Percentiles rank a stretch among this genome's conserved stretches.
These are phyloP conservation scores for Schwanniomyces occidentalis DNA, from an alignment of 805 yeast genomes.

Conservation along the genomic window DNA sequence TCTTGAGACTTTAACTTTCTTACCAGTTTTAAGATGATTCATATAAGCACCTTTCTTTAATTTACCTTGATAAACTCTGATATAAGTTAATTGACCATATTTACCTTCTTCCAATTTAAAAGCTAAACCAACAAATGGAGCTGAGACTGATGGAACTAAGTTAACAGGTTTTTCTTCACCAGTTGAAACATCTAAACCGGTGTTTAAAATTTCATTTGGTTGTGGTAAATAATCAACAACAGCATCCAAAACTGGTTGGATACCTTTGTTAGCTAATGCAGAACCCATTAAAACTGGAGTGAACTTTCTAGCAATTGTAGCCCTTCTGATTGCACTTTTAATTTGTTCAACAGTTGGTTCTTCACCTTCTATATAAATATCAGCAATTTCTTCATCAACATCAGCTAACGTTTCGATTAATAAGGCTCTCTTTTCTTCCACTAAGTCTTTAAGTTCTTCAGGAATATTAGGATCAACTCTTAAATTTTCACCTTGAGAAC, in stretches of 20 bases:
- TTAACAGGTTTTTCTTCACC: constrained; percentile 66
- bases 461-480: constrained; percentile 67
- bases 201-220: constrained; percentile 90
- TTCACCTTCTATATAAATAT: constrained; percentile 83
- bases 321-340: constrained; percentile 84
- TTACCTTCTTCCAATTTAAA: constrained; percentile 98
- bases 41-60: constrained; percentile 88
- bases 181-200: constrained; percentile 74
- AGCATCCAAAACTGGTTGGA: constrained; percentile 94
- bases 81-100: constrained; percentile 95
- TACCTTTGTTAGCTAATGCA: constrained; percentile 93
- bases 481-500: constrained; percentile 82
- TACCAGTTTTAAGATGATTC: constrained; percentile 87
- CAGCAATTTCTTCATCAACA: constrained; percentile 97
- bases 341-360: constrained; percentile 86
- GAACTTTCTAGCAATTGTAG: constrained; percentile 93
- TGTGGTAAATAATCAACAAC: constrained; percentile 94
- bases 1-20: constrained; percentile 89
- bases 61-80: constrained; percentile 96
- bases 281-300: constrained; percentile 99
- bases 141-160: constrained; percentile 66
- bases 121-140: constrained; percentile 95
- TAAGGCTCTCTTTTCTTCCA: constrained; percentile 83
- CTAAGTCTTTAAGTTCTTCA: constrained; percentile 73
- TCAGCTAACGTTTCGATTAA: constrained; percentile 95